These are phyloP conservation scores for Saprolegnia diclina DNA, from an alignment of 352 stramenopile species.

Conservation along the genomic window DNA sequence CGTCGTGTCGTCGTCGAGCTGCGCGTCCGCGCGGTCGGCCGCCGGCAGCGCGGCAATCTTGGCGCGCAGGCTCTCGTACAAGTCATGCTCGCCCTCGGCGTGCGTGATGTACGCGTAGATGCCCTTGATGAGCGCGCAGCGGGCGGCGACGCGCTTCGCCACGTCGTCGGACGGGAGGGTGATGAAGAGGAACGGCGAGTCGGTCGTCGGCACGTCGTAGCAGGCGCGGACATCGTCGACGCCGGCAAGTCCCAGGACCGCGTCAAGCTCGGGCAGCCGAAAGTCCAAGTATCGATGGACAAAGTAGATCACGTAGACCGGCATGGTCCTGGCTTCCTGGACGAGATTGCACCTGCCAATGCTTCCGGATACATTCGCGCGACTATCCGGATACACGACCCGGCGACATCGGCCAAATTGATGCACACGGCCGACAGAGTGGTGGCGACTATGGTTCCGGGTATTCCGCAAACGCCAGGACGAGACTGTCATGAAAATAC, in stretches of 20 bases:
- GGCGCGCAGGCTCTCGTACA: background rate
- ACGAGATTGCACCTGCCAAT: background rate
- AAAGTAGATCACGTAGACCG: slow-evolving; percentile 28
- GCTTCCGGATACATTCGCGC: background rate
- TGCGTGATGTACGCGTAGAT: slow-evolving; percentile 28
- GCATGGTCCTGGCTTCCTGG: slow-evolving; percentile 12
- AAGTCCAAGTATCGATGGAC: slow-evolving; percentile 29
- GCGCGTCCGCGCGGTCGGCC: background rate
- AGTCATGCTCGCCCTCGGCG: slow-evolving; percentile 2
- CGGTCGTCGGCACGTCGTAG: background rate
- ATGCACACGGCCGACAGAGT: too few relatives aligned
- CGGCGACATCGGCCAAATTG: too few relatives aligned
- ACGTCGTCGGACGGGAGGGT: slow-evolving; percentile 28
- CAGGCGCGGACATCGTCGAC: slow-evolving; percentile 15
- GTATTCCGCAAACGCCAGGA: too few relatives aligned
- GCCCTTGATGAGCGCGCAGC: slow-evolving; percentile 30
- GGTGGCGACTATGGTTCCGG: too few relatives aligned
- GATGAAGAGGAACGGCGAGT: slow-evolving; percentile 31
- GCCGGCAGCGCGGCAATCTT: background rate
- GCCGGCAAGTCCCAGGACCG: slow-evolving; percentile 24
- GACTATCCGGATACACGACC: too few relatives aligned
- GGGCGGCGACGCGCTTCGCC: slow-evolving; percentile 28
- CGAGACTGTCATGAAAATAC: too few relatives aligned
- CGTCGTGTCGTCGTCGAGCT: slow-evolving; percentile 13
- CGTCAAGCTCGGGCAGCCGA: slow-evolving; percentile 31